These are phyloP conservation scores for Termitomyces sp. DNA, from an alignment of 768 basidiomycete species.

Conservation along the genomic window DNA sequence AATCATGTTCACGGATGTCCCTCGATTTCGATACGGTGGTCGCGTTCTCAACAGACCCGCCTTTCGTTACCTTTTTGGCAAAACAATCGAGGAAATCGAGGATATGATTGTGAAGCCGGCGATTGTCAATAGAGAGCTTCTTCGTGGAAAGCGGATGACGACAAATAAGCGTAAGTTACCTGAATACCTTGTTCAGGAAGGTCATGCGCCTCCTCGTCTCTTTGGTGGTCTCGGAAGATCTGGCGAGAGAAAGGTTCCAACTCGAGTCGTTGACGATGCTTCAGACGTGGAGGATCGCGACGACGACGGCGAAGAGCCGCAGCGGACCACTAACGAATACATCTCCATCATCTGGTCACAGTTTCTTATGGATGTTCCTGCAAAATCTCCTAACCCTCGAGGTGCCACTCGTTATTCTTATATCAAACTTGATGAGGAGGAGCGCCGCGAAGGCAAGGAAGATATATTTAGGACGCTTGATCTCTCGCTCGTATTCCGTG, in stretches of 20 bases:
- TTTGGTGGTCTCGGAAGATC: neutral
- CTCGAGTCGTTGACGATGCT: neutral
- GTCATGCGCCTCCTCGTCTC: neutral
- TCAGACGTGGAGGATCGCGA: neutral
- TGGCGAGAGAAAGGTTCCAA: neutral
- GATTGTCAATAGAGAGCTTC: neutral
- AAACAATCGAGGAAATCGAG: neutral
- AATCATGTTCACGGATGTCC: neutral
- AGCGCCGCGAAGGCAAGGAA: neutral
- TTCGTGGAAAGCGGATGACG: neutral
- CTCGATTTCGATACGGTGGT: neutral
- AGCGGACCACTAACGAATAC: neutral
- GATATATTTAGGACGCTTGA: neutral
- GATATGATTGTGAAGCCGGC: neutral
- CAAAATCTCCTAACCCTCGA: neutral
- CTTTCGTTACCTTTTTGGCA: neutral
- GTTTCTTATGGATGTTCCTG: constrained; percentile 2
- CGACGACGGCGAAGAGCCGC: neutral
- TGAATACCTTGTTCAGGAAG: neutral
- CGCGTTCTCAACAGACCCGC: neutral
- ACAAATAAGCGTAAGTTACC: neutral
- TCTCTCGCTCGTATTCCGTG: neutral
- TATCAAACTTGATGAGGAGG: neutral
- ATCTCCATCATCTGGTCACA: constrained; percentile 3
- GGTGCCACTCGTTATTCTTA: neutral